A percentile compares a stretch with the other conserved stretches of the same genome.
These are phyloP conservation scores for Zostera marina DNA, from an alignment of 116 monocot species.

Conservation along the genomic window DNA sequence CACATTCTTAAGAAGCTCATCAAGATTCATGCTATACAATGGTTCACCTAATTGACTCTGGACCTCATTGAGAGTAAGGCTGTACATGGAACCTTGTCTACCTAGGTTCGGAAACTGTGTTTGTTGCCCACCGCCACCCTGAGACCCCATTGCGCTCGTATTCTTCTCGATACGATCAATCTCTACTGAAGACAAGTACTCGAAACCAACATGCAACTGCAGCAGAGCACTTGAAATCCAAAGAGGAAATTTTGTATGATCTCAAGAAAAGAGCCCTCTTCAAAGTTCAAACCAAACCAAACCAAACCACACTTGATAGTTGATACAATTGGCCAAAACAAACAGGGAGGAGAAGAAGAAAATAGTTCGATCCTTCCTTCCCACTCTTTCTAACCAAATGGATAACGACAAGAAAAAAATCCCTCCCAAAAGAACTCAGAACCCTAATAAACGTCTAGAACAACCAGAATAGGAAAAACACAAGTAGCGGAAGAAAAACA, in stretches of 20 bases:
- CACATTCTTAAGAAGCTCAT: conserved; percentile 61
- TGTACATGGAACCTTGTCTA: conserved; percentile 28
- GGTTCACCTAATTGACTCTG: conserved; percentile 51
- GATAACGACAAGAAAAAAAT: background rate
- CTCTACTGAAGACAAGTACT: background rate
- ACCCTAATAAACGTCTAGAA: too few species aligned
- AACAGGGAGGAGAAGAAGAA: background rate
- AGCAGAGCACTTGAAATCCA: background rate
- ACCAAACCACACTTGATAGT: background rate
- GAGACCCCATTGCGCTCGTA: conserved; percentile 9
- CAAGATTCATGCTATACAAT: conserved; percentile 79
- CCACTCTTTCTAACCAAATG: background rate
- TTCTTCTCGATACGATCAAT: conserved; percentile 5
- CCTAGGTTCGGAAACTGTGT: conserved; percentile 21
- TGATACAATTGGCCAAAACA: background rate
- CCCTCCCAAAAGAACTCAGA: background rate
- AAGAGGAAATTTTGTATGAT: background rate
- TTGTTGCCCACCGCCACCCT: conserved; percentile 3
- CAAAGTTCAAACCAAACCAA: too few species aligned
- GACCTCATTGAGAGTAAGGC: conserved; percentile 42
- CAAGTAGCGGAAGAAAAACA: too few species aligned
- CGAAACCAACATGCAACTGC: conserved; percentile 2
- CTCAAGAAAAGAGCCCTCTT: background rate
- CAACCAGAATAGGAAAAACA: too few species aligned
- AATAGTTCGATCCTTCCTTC: background rate